Conservation (phyloP, 768 basidiomycete species). For the Kockovaella imperatae region DNA sequence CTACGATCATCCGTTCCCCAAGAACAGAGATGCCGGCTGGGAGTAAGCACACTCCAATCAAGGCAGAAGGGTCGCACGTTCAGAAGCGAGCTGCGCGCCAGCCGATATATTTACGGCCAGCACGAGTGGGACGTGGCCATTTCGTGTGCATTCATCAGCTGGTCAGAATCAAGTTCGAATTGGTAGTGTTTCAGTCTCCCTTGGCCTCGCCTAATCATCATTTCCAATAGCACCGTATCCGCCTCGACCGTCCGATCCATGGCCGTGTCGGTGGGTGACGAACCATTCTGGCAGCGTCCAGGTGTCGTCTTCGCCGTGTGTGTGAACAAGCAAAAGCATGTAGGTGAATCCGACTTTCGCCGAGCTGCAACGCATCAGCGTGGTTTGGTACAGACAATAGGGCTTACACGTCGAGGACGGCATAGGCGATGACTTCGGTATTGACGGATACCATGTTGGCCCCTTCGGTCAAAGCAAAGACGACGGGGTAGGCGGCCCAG, state of each 20-base stretch:
- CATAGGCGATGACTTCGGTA: constrained; percentile 42
- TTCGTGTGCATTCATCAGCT: too few species aligned
- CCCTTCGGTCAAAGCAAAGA: constrained; percentile 40
- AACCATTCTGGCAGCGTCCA: constrained; percentile 33
- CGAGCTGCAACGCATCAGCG: constrained; percentile 5
- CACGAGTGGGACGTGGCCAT: too few species aligned
- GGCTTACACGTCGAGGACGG: constrained; percentile 40
- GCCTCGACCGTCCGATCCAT: constrained; percentile 24
- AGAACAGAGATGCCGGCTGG: too few species aligned
- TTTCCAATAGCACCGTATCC: constrained; percentile 29
- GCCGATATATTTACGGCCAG: too few species aligned
- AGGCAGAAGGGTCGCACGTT: too few species aligned
- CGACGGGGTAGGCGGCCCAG: constrained; percentile 43
- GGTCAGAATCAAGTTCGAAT: too few species aligned
- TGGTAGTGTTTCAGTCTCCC: too few species aligned
- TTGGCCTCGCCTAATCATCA: too few species aligned
- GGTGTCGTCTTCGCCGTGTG: constrained; percentile 29
- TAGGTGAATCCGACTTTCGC: constrained; percentile 35
- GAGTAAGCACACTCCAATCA: too few species aligned
- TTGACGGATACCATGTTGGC: constrained; percentile 37
- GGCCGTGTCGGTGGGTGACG: constrained; percentile 17
- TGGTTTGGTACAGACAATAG: background rate
- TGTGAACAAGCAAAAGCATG: constrained; percentile 32
- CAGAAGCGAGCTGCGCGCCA: too few species aligned
- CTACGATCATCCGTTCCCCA: too few species aligned